Conservation (phyloP, 1,139 yeast species). For the Debaryomyces singareniensis region DNA sequence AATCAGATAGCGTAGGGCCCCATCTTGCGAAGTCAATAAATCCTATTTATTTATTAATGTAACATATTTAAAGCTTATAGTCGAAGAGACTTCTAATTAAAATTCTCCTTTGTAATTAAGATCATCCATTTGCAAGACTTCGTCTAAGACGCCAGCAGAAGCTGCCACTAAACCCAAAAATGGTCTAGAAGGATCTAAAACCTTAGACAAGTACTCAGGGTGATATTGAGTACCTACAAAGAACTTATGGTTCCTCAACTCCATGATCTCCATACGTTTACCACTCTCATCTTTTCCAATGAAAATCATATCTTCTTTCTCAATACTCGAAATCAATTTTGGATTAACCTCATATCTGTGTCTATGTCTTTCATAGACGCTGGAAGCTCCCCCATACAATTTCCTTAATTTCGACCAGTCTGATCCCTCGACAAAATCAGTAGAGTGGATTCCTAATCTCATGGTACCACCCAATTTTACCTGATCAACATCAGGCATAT, state of each 20-base stretch:
- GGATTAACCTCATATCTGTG: conserved; percentile 98
- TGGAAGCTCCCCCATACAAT: conserved; percentile 67
- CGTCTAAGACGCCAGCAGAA: conserved; percentile 70
- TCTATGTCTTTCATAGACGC: conserved; percentile 91
- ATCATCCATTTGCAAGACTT: conserved; percentile 43
- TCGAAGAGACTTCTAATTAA: too few relatives aligned
- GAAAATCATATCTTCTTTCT: conserved; percentile 72
- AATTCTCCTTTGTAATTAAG: conserved; percentile 42
- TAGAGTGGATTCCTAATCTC: conserved; percentile 94
- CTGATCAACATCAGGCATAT: conserved; percentile 98
- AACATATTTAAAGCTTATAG: too few relatives aligned
- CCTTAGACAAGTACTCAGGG: conserved; percentile 95
- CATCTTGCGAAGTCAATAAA: too few relatives aligned
- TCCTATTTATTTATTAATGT: too few relatives aligned
- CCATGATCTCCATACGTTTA: conserved; percentile 91
- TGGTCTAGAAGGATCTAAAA: conserved; percentile 93
- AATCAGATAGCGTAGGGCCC: too few relatives aligned
- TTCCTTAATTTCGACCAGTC: conserved; percentile 71
- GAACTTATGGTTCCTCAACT: conserved; percentile 75
- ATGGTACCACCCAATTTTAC: conserved; percentile 96
- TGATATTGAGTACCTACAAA: conserved; percentile 96
- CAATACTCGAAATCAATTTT: conserved; percentile 60
- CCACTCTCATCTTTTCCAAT: conserved; percentile 91
- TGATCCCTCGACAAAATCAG: conserved; percentile 66
- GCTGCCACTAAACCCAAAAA: conserved; percentile 96